Percentiles rank a stretch among this genome's conserved stretches.
These are phyloP conservation scores for Colletotrichum siamense DNA, from an alignment of 2,329 filamentous ascomycete genomes.

Conservation along the genomic window DNA sequence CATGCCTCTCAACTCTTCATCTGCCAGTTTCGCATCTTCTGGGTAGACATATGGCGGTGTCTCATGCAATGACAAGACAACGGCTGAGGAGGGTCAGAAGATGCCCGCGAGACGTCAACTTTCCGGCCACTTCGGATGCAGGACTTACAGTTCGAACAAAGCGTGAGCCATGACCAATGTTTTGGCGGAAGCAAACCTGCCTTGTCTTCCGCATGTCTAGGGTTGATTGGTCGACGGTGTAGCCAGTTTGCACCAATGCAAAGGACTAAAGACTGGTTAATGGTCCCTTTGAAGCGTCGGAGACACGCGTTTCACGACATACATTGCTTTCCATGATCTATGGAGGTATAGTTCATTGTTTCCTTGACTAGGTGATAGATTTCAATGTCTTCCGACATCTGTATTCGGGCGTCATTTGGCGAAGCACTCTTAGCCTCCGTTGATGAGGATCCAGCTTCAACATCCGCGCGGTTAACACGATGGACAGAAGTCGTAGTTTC, in stretches of 20 bases:
- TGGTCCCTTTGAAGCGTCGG: neutral
- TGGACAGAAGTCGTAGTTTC: neutral
- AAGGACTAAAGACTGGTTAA: constrained; percentile 52
- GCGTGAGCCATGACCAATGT: constrained; percentile 73
- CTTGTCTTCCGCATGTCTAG: constrained; percentile 30
- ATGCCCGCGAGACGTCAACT: neutral
- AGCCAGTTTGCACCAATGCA: constrained; percentile 76
- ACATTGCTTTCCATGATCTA: constrained; percentile 73
- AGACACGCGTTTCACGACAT: constrained; percentile 26
- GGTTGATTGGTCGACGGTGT: constrained; percentile 40
- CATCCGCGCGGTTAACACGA: neutral
- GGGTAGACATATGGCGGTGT: constrained; percentile 41
- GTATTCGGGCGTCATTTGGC: constrained; percentile 12
- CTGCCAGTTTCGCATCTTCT: constrained; percentile 26
- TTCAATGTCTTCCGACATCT: constrained; percentile 30
- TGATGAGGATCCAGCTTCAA: neutral
- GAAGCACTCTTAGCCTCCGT: constrained; percentile 7
- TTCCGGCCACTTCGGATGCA: neutral
- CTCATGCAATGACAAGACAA: constrained; percentile 74
- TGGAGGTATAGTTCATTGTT: constrained; percentile 78
- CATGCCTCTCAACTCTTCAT: constrained; percentile 37
- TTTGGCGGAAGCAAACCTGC: constrained; percentile 40
- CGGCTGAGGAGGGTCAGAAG: constrained; percentile 49
- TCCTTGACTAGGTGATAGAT: constrained; percentile 64
- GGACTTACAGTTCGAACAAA: constrained; percentile 66